Conservation (phyloP, 305 asterid species). For the Ilex paraguariensis region DNA sequence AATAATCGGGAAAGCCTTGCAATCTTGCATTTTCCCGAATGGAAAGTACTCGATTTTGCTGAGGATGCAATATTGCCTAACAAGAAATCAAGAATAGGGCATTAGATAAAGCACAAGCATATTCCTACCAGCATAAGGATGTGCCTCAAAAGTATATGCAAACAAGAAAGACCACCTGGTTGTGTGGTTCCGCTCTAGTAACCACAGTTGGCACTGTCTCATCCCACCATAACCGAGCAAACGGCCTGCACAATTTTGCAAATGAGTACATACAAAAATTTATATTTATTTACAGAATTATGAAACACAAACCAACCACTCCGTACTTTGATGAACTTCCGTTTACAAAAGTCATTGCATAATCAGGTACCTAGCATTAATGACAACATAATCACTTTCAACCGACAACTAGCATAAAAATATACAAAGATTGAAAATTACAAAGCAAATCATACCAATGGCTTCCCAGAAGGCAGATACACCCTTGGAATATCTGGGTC, state of each 20-base stretch:
- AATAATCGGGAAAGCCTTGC: conserved; percentile 89
- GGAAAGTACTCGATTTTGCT: conserved; percentile 65
- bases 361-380: conserved; percentile 57
- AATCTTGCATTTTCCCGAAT: conserved; percentile 85
- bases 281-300: neutral
- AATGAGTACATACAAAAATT: neutral
- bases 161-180: conserved; percentile 21
- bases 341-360: conserved; percentile 52
- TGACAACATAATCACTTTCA: no score
- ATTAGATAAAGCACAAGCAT: neutral
- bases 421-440: no score
- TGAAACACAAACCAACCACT: neutral
- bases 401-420: no score
- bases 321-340: conserved; percentile 32
- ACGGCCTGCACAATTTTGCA: conserved; percentile 52
- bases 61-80: conserved; percentile 62
- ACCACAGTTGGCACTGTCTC: conserved; percentile 85
- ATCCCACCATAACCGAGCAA: conserved; percentile 93
- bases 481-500: neutral
- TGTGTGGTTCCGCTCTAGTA: conserved; percentile 44
- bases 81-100: conserved; percentile 3
- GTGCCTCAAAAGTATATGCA: neutral
- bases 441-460: neutral
- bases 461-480: conserved; percentile 7
- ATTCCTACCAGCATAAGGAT: neutral